phyloP scores from a whole-genome alignment of 805 yeast species.

The Barnettozyma pratensis region DNA sequence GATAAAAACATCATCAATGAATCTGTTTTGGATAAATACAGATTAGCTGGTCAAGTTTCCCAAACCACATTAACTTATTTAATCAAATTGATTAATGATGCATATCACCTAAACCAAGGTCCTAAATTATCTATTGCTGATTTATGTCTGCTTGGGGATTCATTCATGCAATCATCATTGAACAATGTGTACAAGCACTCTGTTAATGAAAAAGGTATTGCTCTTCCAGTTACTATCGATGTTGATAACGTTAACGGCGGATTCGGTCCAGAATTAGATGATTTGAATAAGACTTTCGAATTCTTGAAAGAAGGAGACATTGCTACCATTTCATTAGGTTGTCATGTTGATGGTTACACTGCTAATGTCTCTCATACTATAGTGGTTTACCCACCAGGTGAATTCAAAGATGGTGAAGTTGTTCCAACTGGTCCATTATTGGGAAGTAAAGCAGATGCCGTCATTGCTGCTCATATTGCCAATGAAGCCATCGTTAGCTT shows the following conservation, averaged over 20 bases:
- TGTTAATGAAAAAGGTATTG: slow-evolving; percentile 85
- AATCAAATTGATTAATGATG: slow-evolving; percentile 60
- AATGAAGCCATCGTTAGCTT: slow-evolving; percentile 78
- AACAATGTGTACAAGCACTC: slow-evolving; percentile 53
- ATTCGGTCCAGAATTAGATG: slow-evolving; percentile 82
- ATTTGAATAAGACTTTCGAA: slow-evolving; percentile 34
- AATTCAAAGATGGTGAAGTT: slow-evolving; percentile 28
- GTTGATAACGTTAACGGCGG: slow-evolving; percentile 74
- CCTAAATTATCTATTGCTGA: slow-evolving; percentile 47
- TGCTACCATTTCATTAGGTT: slow-evolving; percentile 80
- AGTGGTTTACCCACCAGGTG: slow-evolving; percentile 72
- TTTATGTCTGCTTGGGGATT: slow-evolving; percentile 78
- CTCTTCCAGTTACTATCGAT: slow-evolving; percentile 87
- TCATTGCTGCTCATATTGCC: slow-evolving; percentile 86
- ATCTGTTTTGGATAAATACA: slow-evolving; percentile 69
- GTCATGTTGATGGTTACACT: slow-evolving; percentile 94
- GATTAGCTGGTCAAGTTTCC: slow-evolving; percentile 83
- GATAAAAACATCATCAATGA: slow-evolving; percentile 65
- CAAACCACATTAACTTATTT: slow-evolving; percentile 76
- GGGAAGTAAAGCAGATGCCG: slow-evolving; percentile 84
- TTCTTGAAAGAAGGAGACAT: slow-evolving; percentile 72
- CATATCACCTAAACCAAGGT: slow-evolving; percentile 54
- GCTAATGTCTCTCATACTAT: slow-evolving; percentile 82
- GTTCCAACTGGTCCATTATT: slow-evolving; percentile 71
- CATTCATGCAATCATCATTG: slow-evolving; percentile 58